phyloP scores from a whole-genome alignment of 352 stramenopile species.

The Phytophthora sojae region DNA sequence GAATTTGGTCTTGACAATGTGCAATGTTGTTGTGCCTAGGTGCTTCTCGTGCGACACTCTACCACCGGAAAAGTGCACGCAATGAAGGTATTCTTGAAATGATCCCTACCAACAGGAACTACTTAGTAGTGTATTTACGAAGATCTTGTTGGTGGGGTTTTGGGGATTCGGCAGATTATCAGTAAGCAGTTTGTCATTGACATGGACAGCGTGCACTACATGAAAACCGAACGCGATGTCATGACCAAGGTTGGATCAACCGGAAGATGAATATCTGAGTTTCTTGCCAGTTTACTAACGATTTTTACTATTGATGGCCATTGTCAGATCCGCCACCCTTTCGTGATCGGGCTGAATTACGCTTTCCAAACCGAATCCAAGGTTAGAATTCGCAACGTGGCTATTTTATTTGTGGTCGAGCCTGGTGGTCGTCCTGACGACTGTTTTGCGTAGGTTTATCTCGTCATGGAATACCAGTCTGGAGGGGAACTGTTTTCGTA shows the following conservation, averaged over 20 bases:
- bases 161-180: constrained; percentile 67
- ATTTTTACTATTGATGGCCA: neutral
- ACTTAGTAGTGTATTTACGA: neutral
- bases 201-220: constrained; percentile 80
- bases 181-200: constrained; percentile 87
- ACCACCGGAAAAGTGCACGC: constrained; percentile 68
- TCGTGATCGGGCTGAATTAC: constrained; percentile 81
- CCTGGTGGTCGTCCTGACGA: neutral
- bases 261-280: neutral
- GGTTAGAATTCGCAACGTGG: constrained; percentile 26
- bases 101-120: neutral
- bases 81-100: constrained; percentile 69
- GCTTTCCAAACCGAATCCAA: constrained; percentile 89
- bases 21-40: constrained; percentile 34
- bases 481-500: constrained; percentile 87
- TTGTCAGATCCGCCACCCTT: constrained; percentile 78
- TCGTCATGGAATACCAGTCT: constrained; percentile 84
- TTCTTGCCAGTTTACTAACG: neutral
- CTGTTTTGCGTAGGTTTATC: constrained; percentile 54
- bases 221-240: constrained; percentile 84
- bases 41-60: constrained; percentile 77
- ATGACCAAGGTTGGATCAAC: constrained; percentile 77
- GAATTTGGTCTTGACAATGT: neutral
- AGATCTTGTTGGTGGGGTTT: neutral
- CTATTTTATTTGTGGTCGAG: neutral